Conservation (phyloP, 805 yeast species). For the Cyberlindnera mississippiensis region DNA sequence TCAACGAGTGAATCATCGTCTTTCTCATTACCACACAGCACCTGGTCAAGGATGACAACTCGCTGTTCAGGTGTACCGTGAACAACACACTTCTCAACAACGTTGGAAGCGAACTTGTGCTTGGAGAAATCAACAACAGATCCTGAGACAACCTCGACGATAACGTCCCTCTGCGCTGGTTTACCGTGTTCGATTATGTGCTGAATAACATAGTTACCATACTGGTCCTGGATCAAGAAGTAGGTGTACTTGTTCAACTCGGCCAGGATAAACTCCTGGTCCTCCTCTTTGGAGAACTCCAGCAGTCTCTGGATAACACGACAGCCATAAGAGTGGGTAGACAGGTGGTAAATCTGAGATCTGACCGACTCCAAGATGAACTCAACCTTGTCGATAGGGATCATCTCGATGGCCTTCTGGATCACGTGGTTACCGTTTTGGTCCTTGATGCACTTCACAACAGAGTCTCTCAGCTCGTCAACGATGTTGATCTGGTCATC, state of each 20-base stretch:
- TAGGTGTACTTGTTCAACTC: conserved; percentile 72
- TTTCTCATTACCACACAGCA: conserved; percentile 47
- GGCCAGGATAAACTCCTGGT: conserved; percentile 61
- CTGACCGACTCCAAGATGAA: conserved; percentile 71
- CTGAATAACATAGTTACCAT: conserved; percentile 96
- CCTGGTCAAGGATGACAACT: conserved; percentile 57
- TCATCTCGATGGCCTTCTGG: conserved; percentile 87
- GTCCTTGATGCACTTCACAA: conserved; percentile 75
- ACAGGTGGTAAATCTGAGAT: conserved; percentile 72
- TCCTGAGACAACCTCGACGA: conserved; percentile 65
- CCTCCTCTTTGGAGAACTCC: conserved; percentile 66
- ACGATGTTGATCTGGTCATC: conserved; percentile 66
- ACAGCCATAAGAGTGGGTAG: conserved; percentile 97
- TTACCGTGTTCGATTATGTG: conserved; percentile 86
- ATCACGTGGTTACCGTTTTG: conserved; percentile 98
- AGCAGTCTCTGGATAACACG: conserved; percentile 90
- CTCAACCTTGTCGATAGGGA: conserved; percentile 65
- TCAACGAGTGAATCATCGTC: conserved; percentile 41
- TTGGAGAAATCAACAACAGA: conserved; percentile 80
- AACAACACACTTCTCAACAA: conserved; percentile 89
- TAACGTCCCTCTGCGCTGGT: conserved; percentile 52
- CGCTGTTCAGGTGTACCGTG: conserved; percentile 66
- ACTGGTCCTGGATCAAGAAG: conserved; percentile 88
- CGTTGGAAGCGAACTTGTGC: conserved; percentile 97
- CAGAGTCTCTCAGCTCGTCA: conserved; percentile 61